phyloP scores from a whole-genome alignment of 2,329 filamentous ascomycete species.

The Shiraia sp. region DNA sequence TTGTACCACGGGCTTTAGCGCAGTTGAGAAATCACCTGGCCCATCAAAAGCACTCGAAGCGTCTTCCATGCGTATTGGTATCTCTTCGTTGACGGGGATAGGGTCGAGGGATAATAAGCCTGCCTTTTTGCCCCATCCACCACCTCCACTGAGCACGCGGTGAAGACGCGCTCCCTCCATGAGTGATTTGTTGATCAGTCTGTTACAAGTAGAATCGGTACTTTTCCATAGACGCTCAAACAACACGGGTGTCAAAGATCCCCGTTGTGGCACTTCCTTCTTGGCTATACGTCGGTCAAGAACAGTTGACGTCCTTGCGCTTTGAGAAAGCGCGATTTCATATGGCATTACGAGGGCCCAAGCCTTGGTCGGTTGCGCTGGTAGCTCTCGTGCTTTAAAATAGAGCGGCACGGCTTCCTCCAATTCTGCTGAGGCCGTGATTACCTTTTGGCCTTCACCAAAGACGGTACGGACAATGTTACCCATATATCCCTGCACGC shows the following conservation, averaged over 20 bases:
- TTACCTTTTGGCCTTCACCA: conserved; percentile 46
- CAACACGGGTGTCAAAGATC: conserved; percentile 2
- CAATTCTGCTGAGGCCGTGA: conserved; percentile 72
- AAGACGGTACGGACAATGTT: conserved; percentile 75
- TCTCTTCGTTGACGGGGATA: conserved; percentile 12
- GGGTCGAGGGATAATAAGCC: conserved; percentile 80
- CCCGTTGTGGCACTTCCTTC: background rate
- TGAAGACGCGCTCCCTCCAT: conserved; percentile 47
- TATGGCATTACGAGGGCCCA: conserved; percentile 72
- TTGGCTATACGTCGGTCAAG: conserved; percentile 4
- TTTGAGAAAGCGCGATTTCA: background rate
- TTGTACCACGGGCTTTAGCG: conserved; percentile 61
- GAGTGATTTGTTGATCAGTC: conserved; percentile 23
- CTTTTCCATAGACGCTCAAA: conserved; percentile 26
- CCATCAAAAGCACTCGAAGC: conserved; percentile 13
- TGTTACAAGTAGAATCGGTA: conserved; percentile 24
- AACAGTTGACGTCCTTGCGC: conserved; percentile 8
- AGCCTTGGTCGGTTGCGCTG: conserved; percentile 60
- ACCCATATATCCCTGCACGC: conserved; percentile 69
- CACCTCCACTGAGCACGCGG: conserved; percentile 72
- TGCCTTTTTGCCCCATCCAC: conserved; percentile 81
- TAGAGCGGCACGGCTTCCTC: conserved; percentile 66
- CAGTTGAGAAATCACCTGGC: conserved; percentile 37
- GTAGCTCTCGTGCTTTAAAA: conserved; percentile 50
- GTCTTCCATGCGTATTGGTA: conserved; percentile 2